Base-by-base conservation (phyloP, 108 stramenopile species). In the Fistulifera pelliculosa region DNA sequence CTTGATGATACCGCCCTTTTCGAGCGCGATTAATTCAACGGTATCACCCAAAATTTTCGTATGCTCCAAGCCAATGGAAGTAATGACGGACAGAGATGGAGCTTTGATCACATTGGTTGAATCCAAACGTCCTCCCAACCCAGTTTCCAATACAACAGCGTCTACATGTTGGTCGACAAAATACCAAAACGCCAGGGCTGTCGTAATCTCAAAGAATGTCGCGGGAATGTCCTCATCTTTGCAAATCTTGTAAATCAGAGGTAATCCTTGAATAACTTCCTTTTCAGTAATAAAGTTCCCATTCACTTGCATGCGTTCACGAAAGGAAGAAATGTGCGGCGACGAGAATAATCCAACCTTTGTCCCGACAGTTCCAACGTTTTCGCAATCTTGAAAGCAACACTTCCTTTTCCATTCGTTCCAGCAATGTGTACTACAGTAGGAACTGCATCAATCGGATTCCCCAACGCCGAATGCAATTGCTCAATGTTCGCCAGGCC, bases 121-220 rank as follows among this genome's bases (percentile, higher is more conserved):
- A 76, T 98, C 97, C 58, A 97, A 66, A 19, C 93, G 70, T 23
- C 97, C 97, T n/a, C 97, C 97, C 54, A 98, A 61, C 0, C 97
- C 97, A 2, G 91, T 90, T 66, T 98, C 97, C 56, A 98, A 62
- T 13, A 98, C 95, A 0, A 95, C 87, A 1, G 76, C 81, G 47
- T 94, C 74, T 0, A 68, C 76, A 1, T 60, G 43, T 8, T 69
- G 66, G 19, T 68, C 38, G 18, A 50, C 69, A 68, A 83, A 96
- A 58, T 77, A 74, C 18, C 52, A 60, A 52, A 96, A 90, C 15
- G 94, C 95, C 56, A 98, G 58, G 0, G 94, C 95, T 1, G 96
- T 98, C 14, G 90, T 93, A 10, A 95, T 61, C 74, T 98, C 98
- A 76, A 98, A 98, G n/a, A 97, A 98, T 1, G 98, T 98, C 12